A percentile compares a stretch with the other conserved stretches of the same genome.
Evolutionary conservation across 208 protist species (phyloP).

Genomic region (Crithidia thermophila): DNA sequence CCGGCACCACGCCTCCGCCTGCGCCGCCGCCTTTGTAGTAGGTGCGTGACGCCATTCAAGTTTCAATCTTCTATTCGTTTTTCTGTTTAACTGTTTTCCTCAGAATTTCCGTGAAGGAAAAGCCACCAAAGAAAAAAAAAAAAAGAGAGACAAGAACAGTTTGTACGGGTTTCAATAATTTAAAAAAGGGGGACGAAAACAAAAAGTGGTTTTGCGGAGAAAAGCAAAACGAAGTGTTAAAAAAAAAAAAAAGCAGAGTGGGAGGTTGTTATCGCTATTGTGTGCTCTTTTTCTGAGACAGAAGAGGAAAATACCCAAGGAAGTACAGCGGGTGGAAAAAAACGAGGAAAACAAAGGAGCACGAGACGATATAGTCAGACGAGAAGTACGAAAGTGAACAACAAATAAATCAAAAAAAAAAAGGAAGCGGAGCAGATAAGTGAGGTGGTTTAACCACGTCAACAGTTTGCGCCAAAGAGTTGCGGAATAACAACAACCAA

Average conservation of each 20-base stretch:
- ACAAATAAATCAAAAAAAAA: not conserved
- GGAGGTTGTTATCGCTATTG: no score
- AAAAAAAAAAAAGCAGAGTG: slow-evolving; percentile 8
- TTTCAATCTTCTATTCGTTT: no score
- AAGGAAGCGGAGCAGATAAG: not conserved
- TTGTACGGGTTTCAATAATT: not conserved
- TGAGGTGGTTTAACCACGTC: not conserved
- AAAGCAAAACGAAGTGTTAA: slow-evolving; percentile 14
- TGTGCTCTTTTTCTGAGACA: no score
- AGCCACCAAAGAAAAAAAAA: not conserved
- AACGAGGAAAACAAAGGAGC: not conserved
- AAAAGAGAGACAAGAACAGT: not conserved
- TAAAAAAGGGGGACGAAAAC: not conserved
- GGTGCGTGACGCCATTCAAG: slow-evolving; percentile 16
- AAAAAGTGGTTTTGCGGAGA: not conserved
- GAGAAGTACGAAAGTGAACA: not conserved
- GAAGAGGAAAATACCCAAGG: no score
- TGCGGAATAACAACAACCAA: not conserved
- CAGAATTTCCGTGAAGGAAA: not conserved
- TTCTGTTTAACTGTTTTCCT: no score
- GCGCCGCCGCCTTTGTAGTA: slow-evolving; percentile 11
- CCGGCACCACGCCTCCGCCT: slow-evolving; percentile 10
- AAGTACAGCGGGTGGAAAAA: not conserved
- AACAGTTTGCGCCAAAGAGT: not conserved
- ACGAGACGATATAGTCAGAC: no score